Evolutionary conservation across 1,284 basidiomycete species (phyloP).

Genomic region (Ceratobasidium papillatum): DNA sequence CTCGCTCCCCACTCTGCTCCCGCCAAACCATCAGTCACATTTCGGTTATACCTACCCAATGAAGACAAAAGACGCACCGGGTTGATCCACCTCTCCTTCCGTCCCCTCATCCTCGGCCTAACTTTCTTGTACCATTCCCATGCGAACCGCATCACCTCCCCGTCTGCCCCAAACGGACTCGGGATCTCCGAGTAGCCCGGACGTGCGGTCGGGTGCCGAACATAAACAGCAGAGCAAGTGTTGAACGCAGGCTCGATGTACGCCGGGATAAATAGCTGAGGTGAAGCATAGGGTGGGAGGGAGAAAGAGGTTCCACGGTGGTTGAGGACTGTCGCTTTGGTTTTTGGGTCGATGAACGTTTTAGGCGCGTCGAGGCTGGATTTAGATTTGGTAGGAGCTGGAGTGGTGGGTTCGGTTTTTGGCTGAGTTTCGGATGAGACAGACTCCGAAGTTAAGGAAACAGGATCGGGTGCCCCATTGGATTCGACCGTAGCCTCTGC

Average conservation of each 20-base stretch:
- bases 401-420: constrained; percentile 43
- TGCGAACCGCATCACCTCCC: constrained; percentile 79
- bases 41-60: neutral
- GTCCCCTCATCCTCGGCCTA: constrained; percentile 72
- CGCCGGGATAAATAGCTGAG: constrained; percentile 94
- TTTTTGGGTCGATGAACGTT: constrained; percentile 20
- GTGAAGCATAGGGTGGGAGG: constrained; percentile 87
- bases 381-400: constrained; percentile 42
- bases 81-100: constrained; percentile 55
- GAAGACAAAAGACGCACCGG: constrained; percentile 6
- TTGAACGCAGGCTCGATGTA: constrained; percentile 92
- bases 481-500: constrained; percentile 14
- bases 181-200: constrained; percentile 93
- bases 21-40: neutral
- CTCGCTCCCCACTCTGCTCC: constrained; percentile 21
- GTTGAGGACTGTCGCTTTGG: constrained; percentile 32
- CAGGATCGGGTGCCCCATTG: constrained; percentile 15
- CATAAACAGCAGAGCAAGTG: constrained; percentile 92
- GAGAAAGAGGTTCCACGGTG: constrained; percentile 62
- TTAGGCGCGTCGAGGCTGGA: constrained; percentile 8
- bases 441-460: constrained; percentile 12
- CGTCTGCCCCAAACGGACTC: constrained; percentile 92
- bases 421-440: neutral
- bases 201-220: constrained; percentile 94
- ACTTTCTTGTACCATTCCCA: constrained; percentile 93